Evolutionary conservation across 306 rosid species (phyloP), one percentile per base, ranked within the genome.

Genomic region (Morella rubra): DNA sequence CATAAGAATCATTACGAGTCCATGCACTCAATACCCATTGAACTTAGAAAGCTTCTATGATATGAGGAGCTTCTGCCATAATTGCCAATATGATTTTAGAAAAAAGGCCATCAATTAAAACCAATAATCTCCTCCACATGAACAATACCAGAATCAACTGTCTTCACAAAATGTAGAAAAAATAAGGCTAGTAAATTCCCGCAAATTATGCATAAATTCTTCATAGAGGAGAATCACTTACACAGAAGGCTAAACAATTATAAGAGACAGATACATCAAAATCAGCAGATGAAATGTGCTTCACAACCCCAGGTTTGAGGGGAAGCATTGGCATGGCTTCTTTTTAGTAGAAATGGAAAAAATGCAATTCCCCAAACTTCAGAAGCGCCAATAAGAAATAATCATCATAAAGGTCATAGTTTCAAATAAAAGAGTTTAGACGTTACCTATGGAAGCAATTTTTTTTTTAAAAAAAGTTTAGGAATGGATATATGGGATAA

Each of bases 401-500:
- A 11, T 10, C 41, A 59, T 59, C 13, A 24, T 22, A 59, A 59
- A 22, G 65, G 14, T 14, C 44, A 32, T 10, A 2, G 20, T 32
- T 32, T 32, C 37, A 32, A 32, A 2, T 32, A 32, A 32, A 42
- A 65, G 71, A 41, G 20, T 8, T 41, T 65, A 18, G 8, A 42
- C 9, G 14, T 18, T 65, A 65, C 22, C 18, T 65, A 3, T 65
- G 20, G 15, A 65, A 8, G 16, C 50, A 42, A n/a, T n/a, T n/a
- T n/a, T n/a, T n/a, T n/a, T n/a, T 42, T 0, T 18, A 65, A 64
- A 65, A 64, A 27, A 7, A n/a, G 11, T 32, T 8, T 8, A 4
- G 49, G 67, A 22, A 66, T 13, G 67, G 49, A 65, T 44, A 55
- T 11, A 69, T 69, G 8, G 89, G 41, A 79, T 83, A 82, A 7